Conservation (phyloP, 2,329 filamentous ascomycete genomes). For the Trichoderma sp. region DNA sequence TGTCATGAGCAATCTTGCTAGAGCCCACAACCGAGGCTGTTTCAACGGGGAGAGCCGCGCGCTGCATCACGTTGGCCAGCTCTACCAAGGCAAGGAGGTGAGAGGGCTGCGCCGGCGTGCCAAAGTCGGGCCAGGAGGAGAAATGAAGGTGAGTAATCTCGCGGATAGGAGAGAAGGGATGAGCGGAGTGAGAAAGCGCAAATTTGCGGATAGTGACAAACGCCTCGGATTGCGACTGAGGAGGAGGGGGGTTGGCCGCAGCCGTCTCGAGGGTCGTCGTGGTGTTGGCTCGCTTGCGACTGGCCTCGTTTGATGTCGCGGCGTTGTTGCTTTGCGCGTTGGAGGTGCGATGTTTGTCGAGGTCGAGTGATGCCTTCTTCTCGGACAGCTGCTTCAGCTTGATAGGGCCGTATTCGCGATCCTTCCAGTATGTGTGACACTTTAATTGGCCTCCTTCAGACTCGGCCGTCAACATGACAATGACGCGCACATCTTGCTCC, state of each 20-base stretch:
- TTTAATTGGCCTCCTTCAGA: slow-evolving; percentile 91
- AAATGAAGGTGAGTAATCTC: slow-evolving; percentile 96
- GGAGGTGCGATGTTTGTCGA: slow-evolving; percentile 55
- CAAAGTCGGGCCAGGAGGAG: slow-evolving; percentile 96
- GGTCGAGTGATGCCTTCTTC: slow-evolving; percentile 77
- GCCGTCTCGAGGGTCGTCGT: slow-evolving; percentile 49
- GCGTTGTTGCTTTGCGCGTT: slow-evolving; percentile 40
- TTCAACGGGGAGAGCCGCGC: slow-evolving; percentile 53
- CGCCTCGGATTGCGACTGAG: slow-evolving; percentile 57
- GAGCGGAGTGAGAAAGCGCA: slow-evolving; percentile 71
- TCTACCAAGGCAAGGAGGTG: slow-evolving; percentile 90
- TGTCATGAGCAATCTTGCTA: slow-evolving; percentile 37
- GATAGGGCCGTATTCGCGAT: slow-evolving; percentile 75
- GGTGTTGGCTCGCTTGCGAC: slow-evolving; percentile 58
- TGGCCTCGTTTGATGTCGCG: slow-evolving; percentile 42
- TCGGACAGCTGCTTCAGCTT: slow-evolving; percentile 78
- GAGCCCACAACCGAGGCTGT: slow-evolving; percentile 43
- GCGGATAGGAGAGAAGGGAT: slow-evolving; percentile 82
- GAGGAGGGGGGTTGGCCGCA: slow-evolving; percentile 33
- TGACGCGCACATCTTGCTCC: slow-evolving; percentile 92
- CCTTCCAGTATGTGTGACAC: slow-evolving; percentile 91
- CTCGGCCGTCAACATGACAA: slow-evolving; percentile 96
- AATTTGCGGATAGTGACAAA: slow-evolving; percentile 87
- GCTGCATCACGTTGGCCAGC: slow-evolving; percentile 76
- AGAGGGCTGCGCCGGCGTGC: slow-evolving; percentile 82